Conservation (phyloP, 2,329 filamentous ascomycete species). For the Hymenoscyphus fructigenus region DNA sequence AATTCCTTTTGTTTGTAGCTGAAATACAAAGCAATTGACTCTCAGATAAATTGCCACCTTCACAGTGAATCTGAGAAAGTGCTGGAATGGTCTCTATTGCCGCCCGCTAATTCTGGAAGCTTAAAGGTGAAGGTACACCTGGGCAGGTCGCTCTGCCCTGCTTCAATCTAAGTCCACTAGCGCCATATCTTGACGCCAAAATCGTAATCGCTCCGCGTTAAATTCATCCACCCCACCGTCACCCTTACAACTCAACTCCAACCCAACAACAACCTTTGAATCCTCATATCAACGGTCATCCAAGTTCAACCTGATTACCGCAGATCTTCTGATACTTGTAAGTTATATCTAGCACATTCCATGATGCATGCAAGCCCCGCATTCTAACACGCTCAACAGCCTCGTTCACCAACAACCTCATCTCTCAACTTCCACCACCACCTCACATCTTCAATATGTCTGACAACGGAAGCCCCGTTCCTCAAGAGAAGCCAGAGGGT, state of each 20-base stretch:
- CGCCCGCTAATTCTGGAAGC: no score
- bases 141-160: no score
- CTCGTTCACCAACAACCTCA: constrained; percentile 14
- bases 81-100: no score
- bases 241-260: constrained; percentile 10
- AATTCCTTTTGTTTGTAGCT: no score
- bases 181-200: constrained; percentile 3
- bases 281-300: neutral
- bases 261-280: constrained; percentile 7
- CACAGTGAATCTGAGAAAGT: no score
- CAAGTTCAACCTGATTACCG: neutral
- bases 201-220: constrained; percentile 6
- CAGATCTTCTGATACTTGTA: constrained; percentile 4
- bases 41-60: no score
- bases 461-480: constrained; percentile 48
- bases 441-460: constrained; percentile 34
- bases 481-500: constrained; percentile 36
- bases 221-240: constrained; percentile 14
- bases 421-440: constrained; percentile 2
- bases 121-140: no score
- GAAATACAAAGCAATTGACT: no score
- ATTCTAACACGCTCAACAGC: constrained; percentile 20
- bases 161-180: constrained; percentile 3
- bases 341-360: constrained; percentile 4
- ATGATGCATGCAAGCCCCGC: neutral